phyloP scores from a whole-genome alignment of 768 basidiomycete species.

The Tylopilus intermedius region DNA sequence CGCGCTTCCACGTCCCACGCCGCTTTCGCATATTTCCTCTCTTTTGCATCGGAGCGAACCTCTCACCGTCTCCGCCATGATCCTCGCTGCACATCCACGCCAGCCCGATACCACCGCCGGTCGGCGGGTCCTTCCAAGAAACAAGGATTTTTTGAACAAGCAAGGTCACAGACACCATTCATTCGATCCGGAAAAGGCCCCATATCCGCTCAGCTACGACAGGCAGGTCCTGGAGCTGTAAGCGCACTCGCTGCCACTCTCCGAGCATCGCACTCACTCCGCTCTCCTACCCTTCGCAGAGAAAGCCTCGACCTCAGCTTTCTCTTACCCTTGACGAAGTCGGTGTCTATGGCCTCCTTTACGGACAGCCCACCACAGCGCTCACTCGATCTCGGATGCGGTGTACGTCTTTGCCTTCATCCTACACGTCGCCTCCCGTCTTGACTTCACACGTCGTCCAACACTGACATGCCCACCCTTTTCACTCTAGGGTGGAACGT shows the following conservation, averaged over 20 bases:
- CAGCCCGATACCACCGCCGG: conserved; percentile 21
- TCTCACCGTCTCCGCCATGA: conserved; percentile 11
- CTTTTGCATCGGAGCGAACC: background rate
- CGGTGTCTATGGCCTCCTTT: conserved; percentile 59
- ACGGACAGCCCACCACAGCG: conserved; percentile 44
- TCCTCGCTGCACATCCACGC: conserved; percentile 16
- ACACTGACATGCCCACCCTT: background rate
- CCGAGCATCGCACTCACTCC: conserved; percentile 6
- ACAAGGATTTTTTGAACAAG: conserved; percentile 57
- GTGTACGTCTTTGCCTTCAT: conserved; percentile 41
- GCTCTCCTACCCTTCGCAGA: conserved; percentile 26
- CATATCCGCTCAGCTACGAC: conserved; percentile 74
- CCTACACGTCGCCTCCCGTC: background rate
- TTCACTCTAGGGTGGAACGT: conserved; percentile 51
- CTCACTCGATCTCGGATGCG: conserved; percentile 68
- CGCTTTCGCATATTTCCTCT: background rate
- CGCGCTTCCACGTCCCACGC: conserved; percentile 11
- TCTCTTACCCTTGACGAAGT: conserved; percentile 42
- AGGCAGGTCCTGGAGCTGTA: conserved; percentile 64
- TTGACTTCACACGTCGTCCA: background rate
- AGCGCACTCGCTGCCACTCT: conserved; percentile 21
- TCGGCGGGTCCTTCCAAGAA: conserved; percentile 30
- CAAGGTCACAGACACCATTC: conserved; percentile 63
- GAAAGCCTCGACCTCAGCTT: conserved; percentile 54
- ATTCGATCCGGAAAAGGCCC: conserved; percentile 70